Conservation (phyloP, 225 moss, liverwort and hornwort species). For the Sphagnum tenellum region DNA sequence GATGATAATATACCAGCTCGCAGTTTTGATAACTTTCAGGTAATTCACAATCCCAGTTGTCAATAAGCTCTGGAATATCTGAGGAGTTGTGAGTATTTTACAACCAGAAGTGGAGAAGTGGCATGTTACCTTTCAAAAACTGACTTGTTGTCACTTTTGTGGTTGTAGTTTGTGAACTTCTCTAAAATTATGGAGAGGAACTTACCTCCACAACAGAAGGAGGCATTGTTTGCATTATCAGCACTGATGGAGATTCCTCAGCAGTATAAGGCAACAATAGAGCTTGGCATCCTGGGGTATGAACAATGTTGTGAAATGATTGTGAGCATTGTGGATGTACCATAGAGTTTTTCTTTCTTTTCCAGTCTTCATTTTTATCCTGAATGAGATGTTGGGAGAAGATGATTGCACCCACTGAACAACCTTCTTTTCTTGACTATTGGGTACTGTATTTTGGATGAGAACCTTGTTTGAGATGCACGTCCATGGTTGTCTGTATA, state of each 20-base stretch:
- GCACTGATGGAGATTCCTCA: conserved; percentile 82
- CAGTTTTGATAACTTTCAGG: conserved; percentile 87
- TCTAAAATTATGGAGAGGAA: conserved; percentile 57
- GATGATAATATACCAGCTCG: conserved; percentile 75
- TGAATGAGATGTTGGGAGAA: not conserved
- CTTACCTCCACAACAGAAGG: conserved; percentile 23
- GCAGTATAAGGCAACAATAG: conserved; percentile 54
- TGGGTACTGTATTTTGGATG: not conserved
- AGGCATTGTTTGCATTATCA: conserved; percentile 61
- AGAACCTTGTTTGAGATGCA: no score
- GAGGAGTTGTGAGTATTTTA: not conserved
- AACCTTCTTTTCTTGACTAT: no score
- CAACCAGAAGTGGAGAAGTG: not conserved
- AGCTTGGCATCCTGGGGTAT: conserved; percentile 36
- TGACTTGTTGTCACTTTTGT: not conserved
- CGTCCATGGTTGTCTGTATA: not conserved
- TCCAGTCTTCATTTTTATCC: not conserved
- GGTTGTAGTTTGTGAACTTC: conserved; percentile 59
- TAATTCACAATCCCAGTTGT: not conserved
- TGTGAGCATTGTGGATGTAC: not conserved
- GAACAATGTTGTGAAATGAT: not conserved
- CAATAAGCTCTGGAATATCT: not conserved
- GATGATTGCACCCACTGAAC: no score
- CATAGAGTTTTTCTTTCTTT: not conserved
- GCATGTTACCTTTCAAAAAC: not conserved